A percentile compares a stretch with the other conserved stretches of the same genome.
phyloP scores from a whole-genome alignment of 495 filamentous ascomycete genomes.

The Clavariopsis aquatica region DNA sequence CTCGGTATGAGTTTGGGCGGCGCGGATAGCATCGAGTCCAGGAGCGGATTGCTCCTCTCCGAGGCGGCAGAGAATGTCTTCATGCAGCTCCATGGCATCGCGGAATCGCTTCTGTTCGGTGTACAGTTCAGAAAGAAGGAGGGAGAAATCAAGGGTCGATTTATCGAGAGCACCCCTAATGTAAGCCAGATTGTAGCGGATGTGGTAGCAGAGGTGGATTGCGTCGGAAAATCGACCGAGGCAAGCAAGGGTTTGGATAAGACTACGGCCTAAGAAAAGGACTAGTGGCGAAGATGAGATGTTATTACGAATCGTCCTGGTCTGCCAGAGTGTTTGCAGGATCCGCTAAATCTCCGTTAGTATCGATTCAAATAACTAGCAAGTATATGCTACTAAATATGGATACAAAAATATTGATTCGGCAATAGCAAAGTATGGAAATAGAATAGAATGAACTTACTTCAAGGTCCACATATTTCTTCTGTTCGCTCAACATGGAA shows the following conservation, averaged over 20 bases:
- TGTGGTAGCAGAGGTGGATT: conserved; percentile 37
- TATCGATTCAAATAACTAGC: too few relatives aligned
- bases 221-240: conserved; percentile 26
- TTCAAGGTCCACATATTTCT: conserved; percentile 34
- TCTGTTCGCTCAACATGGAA: conserved; percentile 32
- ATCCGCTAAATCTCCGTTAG: conserved; percentile 27
- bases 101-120: conserved; percentile 29
- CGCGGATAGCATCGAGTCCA: conserved; percentile 5
- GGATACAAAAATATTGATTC: too few relatives aligned
- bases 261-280: conserved; percentile 33
- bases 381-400: too few relatives aligned
- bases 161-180: conserved; percentile 26
- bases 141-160: conserved; percentile 30
- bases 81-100: conserved; percentile 34
- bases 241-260: conserved; percentile 27
- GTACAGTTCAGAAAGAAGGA: conserved; percentile 36
- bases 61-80: conserved; percentile 30
- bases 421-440: too few relatives aligned
- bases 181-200: conserved; percentile 37
- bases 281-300: conserved; percentile 43
- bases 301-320: conserved; percentile 21
- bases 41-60: conserved; percentile 18
- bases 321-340: conserved; percentile 32
- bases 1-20: conserved; percentile 15
- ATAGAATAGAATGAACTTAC: conserved; percentile 10